Base-by-base conservation (phyloP, 495 filamentous ascomycete species). In the Xylaria scruposa region DNA sequence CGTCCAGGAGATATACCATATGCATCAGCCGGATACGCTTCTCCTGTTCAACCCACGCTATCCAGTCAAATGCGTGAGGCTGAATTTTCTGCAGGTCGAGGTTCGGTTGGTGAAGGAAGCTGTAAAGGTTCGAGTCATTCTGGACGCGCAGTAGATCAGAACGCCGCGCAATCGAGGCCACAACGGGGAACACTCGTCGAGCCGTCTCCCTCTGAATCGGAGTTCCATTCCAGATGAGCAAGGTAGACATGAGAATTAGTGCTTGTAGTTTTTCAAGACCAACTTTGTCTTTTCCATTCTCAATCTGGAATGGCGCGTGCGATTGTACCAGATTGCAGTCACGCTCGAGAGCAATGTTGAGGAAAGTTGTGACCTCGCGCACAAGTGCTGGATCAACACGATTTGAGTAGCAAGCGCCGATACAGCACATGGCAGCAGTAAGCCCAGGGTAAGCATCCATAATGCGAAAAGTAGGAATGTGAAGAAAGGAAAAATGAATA, bases 401-500 rank as follows among this genome's bases (percentile, higher is more conserved):
- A 60, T 88, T 79, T 31, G 90, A 91, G 77, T 92, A 92, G 33
- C 91, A 90, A 38, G 90, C 90, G 21, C 90, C 90, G 71, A 91
- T 82, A 71, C 86, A 90, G 68, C 92, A 85, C 84, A 92, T 90
- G 24, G 85, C 83, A 19, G 91, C 79, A 44, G 91, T 75, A 24
- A 92, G 82, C 31, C 88, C 88, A 59, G 88, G 85, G 75, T 88
- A 88, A 49, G 87, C 85, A n/a, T 85, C 83, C 64, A 85, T 79
- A 42, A 89, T 84, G 68, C 88, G 84, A 77, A 92, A 92, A 2
- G 90, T 90, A 54, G 91, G 89, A 72, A 90, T 82, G 72, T 93
- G 91, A 17, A 93, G 82, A 72, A 91, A 85, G n/a, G 91, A 86
- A 78, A 91, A 90, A 78, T 92, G 91, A 68, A 83, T 83, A 70